Evolutionary conservation across 495 filamentous ascomycete species (phyloP).

Genomic region (Immersiella caudata): DNA sequence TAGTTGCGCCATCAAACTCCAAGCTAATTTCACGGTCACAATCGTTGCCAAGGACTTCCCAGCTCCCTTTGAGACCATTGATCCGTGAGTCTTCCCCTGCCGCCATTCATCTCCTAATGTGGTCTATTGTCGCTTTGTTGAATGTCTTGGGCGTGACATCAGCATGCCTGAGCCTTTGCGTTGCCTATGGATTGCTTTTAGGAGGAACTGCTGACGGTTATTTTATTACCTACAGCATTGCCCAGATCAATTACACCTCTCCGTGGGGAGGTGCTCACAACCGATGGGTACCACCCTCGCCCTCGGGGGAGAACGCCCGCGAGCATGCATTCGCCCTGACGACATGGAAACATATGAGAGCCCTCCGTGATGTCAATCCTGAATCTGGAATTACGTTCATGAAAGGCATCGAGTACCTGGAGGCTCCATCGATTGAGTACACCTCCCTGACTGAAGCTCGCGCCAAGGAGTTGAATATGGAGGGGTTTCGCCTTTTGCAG

Average conservation of each 20-base stretch:
- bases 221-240: no score
- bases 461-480: slow-evolving; percentile 42
- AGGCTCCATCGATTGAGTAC: slow-evolving; percentile 47
- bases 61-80: slow-evolving; percentile 45
- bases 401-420: slow-evolving; percentile 63
- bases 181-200: no score
- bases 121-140: no score
- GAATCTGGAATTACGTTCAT: slow-evolving; percentile 54
- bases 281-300: slow-evolving; percentile 53
- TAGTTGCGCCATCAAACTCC: slow-evolving; percentile 47
- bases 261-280: slow-evolving; percentile 69
- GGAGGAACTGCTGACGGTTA: no score
- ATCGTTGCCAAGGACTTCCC: slow-evolving; percentile 63
- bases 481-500: slow-evolving; percentile 47
- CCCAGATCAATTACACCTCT: slow-evolving; percentile 64
- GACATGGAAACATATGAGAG: slow-evolving; percentile 57
- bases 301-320: slow-evolving; percentile 27
- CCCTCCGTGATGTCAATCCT: slow-evolving; percentile 40
- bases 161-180: no score
- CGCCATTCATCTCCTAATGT: no score
- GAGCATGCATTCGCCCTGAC: slow-evolving; percentile 54
- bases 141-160: no score
- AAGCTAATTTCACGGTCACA: slow-evolving; percentile 50
- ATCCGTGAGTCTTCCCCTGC: no score
- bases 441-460: slow-evolving; percentile 33